Evolutionary conservation across 2,329 filamentous ascomycete genomes (phyloP).

Genomic region (Aspergillus ochraceus): DNA sequence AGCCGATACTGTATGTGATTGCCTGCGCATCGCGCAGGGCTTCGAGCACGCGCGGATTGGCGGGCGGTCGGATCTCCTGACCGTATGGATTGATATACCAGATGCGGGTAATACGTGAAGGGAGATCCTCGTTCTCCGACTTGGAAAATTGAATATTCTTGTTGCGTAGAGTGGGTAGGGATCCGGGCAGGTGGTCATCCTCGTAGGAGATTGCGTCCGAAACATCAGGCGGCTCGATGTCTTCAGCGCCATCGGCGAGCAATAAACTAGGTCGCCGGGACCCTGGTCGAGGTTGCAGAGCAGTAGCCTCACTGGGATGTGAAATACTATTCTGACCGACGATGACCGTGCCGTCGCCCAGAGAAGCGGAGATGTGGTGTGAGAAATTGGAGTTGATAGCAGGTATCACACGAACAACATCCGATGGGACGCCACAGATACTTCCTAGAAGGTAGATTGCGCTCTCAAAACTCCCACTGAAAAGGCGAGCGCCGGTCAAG

Average conservation of each 20-base stretch:
- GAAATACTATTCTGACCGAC: slow-evolving; percentile 92
- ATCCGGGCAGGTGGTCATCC: slow-evolving; percentile 56
- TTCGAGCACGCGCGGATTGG: slow-evolving; percentile 76
- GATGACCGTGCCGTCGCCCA: slow-evolving; percentile 74
- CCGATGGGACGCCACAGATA: slow-evolving; percentile 77
- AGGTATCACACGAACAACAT: slow-evolving; percentile 74
- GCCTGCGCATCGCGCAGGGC: slow-evolving; percentile 65
- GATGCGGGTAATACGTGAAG: slow-evolving; percentile 73
- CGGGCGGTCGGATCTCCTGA: slow-evolving; percentile 84
- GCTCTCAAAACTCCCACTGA: slow-evolving; percentile 88
- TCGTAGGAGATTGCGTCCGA: slow-evolving; percentile 41
- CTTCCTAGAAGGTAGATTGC: slow-evolving; percentile 87
- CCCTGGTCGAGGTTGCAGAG: slow-evolving; percentile 36
- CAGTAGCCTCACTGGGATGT: slow-evolving; percentile 71
- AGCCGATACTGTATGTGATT: slow-evolving; percentile 91
- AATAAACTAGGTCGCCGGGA: slow-evolving; percentile 36
- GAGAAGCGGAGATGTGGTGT: slow-evolving; percentile 84
- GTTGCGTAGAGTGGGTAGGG: slow-evolving; percentile 73
- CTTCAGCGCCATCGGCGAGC: slow-evolving; percentile 33
- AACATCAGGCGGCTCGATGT: slow-evolving; percentile 33
- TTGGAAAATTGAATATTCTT: slow-evolving; percentile 85
- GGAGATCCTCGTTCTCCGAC: slow-evolving; percentile 73
- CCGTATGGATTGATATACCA: slow-evolving; percentile 99
- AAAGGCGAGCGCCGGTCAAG: slow-evolving; percentile 80
- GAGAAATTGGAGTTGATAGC: slow-evolving; percentile 95